Evolutionary conservation across 2,329 filamentous ascomycete genomes (phyloP).

Genomic region (Emergomyces pasteurianus): DNA sequence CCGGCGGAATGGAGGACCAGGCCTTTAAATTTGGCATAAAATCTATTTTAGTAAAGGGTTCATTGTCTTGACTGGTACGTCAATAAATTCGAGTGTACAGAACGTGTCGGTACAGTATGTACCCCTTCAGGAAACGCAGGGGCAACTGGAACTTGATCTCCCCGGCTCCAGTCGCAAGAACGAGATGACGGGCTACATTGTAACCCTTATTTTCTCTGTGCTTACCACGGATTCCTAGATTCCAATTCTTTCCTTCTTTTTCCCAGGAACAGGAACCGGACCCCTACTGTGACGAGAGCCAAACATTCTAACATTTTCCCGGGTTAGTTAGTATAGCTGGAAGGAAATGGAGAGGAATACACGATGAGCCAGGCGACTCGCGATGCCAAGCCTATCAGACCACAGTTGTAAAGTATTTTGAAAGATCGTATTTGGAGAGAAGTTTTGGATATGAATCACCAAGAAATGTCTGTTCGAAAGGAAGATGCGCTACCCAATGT

Average conservation of each 20-base stretch:
- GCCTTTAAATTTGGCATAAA: slow-evolving; percentile 28
- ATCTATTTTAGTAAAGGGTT: neutral
- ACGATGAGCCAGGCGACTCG: slow-evolving; percentile 6
- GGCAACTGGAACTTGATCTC: slow-evolving; percentile 19
- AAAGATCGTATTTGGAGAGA: slow-evolving; percentile 15
- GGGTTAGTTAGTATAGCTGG: neutral
- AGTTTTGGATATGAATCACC: slow-evolving; percentile 11
- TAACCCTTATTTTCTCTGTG: too few relatives aligned
- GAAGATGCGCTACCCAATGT: slow-evolving; percentile 13
- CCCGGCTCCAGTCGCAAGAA: slow-evolving; percentile 23
- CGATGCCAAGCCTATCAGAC: slow-evolving; percentile 15
- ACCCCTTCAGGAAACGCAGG: slow-evolving; percentile 12
- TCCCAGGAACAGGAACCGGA: slow-evolving; percentile 31
- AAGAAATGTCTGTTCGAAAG: slow-evolving; percentile 17
- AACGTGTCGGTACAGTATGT: neutral
- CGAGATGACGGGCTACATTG: slow-evolving; percentile 17
- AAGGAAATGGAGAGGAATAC: neutral
- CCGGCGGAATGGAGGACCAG: slow-evolving; percentile 23
- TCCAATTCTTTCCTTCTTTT: slow-evolving; percentile 26
- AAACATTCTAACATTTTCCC: slow-evolving; percentile 20
- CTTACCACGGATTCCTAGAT: slow-evolving; percentile 20
- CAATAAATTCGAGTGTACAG: neutral
- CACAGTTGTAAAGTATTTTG: slow-evolving; percentile 13
- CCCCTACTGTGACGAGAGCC: slow-evolving; percentile 26
- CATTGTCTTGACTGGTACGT: neutral